Conservation (phyloP, 2,329 filamentous ascomycete species). For the Fusarium beomiforme region DNA sequence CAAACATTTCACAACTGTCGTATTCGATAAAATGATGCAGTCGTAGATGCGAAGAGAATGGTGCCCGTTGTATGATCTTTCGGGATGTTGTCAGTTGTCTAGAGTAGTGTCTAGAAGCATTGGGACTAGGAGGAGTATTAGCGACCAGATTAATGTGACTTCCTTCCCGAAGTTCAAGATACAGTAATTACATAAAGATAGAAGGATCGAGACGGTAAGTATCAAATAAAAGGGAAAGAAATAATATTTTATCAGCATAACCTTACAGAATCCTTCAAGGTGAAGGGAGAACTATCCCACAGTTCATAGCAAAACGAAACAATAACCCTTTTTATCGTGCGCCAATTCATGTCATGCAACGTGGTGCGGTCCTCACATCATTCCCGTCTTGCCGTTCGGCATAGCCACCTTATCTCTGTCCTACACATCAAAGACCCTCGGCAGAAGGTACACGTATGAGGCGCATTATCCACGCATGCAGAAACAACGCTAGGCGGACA, state of each 20-base stretch:
- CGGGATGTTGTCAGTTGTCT: not conserved
- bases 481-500: conserved; percentile 40
- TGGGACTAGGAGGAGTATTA: not conserved
- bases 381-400: conserved; percentile 49
- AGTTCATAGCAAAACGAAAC: conserved; percentile 34
- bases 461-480: conserved; percentile 54
- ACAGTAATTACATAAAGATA: not conserved
- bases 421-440: conserved; percentile 24
- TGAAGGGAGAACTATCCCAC: conserved; percentile 8
- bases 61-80: not conserved
- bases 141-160: not conserved
- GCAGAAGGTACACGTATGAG: conserved; percentile 57
- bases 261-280: conserved; percentile 34
- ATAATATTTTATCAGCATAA: conserved; percentile 36
- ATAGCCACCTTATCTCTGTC: conserved; percentile 29
- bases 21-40: not conserved
- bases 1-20: conserved; percentile 7
- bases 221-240: conserved; percentile 10
- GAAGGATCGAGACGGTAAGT: not conserved
- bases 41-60: conserved; percentile 9
- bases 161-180: not conserved
- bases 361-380: conserved; percentile 58
- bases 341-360: conserved; percentile 63
- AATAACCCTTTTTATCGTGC: conserved; percentile 50
- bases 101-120: not conserved